A percentile compares a stretch with the other conserved stretches of the same genome.
Conservation (phyloP, 1,284 basidiomycete species). For the Dichomitus squalens region DNA sequence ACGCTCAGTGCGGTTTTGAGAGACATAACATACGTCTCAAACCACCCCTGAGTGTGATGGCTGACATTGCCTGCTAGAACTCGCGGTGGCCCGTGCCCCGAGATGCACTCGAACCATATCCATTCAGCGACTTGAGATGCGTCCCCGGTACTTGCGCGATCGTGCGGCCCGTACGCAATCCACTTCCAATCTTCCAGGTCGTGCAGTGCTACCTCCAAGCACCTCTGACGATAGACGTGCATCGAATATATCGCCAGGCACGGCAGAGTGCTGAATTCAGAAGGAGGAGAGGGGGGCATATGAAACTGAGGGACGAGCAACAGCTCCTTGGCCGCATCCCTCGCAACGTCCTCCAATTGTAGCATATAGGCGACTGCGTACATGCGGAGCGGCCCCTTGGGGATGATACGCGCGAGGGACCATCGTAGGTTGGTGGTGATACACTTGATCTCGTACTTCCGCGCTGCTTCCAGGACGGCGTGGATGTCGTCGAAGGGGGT, state of each 20-base stretch:
- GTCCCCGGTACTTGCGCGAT: too few species aligned
- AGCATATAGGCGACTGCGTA: slow-evolving; percentile 13
- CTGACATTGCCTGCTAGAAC: neutral
- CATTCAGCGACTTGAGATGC: too few species aligned
- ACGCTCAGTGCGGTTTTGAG: neutral
- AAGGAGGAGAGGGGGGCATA: neutral
- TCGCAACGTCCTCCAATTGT: slow-evolving; percentile 1
- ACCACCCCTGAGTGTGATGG: neutral
- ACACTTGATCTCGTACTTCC: slow-evolving; percentile 25
- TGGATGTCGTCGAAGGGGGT: slow-evolving; percentile 4
- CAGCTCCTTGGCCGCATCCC: neutral
- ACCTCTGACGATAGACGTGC: neutral
- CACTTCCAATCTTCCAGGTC: neutral
- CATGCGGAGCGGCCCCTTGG: slow-evolving; percentile 8
- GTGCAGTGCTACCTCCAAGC: neutral
- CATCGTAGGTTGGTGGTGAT: neutral
- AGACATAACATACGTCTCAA: neutral
- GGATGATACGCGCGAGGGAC: slow-evolving; percentile 6
- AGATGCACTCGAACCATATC: neutral
- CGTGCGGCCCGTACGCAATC: neutral
- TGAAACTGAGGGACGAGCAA: neutral
- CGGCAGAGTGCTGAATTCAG: neutral
- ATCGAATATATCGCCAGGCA: neutral
- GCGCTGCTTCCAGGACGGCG: slow-evolving; percentile 17
- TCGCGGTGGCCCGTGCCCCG: neutral